Evolutionary conservation across 768 basidiomycete species (phyloP).

Genomic region (Suillus placidus): DNA sequence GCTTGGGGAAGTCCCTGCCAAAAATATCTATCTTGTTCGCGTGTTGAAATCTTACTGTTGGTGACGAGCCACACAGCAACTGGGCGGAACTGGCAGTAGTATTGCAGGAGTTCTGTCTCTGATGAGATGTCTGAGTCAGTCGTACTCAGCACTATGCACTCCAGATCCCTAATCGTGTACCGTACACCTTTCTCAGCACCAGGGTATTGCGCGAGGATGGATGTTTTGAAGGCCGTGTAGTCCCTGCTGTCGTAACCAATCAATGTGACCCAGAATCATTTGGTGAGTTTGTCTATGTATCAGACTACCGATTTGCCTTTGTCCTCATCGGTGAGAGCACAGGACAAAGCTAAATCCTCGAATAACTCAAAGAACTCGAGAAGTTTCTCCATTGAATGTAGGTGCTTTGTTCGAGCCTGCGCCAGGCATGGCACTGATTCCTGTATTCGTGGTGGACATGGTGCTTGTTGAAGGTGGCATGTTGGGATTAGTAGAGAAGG

Average conservation of each 20-base stretch:
- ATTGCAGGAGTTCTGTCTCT: constrained; percentile 4
- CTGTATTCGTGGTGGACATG: neutral
- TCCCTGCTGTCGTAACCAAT: no score
- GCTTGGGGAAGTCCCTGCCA: neutral
- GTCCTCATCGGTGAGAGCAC: no score
- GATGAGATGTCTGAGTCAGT: neutral
- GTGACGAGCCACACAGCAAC: neutral
- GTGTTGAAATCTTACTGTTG: constrained; percentile 5
- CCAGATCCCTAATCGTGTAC: no score
- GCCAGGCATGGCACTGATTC: neutral
- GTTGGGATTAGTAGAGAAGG: no score
- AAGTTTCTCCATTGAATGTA: constrained; percentile 5
- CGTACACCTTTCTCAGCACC: no score
- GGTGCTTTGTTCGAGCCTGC: neutral
- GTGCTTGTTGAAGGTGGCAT: no score
- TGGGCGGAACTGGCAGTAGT: constrained; percentile 4
- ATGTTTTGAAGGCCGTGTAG: no score
- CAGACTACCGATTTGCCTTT: no score
- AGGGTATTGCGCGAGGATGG: no score
- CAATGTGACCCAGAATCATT: no score
- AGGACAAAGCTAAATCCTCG: neutral
- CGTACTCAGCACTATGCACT: no score
- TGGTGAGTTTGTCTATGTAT: no score
- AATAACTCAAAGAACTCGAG: constrained; percentile 15
- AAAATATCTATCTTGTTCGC: constrained; percentile 5